Percentiles rank a stretch among this genome's conserved stretches.
Conservation (phyloP, 192 early-diverging fungal species). For the Coemansia sp. region DNA sequence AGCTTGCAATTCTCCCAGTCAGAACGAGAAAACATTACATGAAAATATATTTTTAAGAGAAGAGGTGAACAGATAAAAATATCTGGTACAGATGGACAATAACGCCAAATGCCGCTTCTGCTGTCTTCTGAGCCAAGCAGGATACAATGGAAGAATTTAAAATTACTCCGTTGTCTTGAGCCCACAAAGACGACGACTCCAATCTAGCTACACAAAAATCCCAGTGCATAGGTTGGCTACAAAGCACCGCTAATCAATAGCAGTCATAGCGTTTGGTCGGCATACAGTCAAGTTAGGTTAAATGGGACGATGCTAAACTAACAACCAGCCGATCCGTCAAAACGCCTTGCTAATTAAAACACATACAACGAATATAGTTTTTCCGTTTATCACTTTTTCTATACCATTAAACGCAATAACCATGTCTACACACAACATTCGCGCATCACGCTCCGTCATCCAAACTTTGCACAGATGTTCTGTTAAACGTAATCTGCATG, state of each 20-base stretch:
- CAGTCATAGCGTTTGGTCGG: no score
- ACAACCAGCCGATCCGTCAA: no score
- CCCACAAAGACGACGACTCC: neutral
- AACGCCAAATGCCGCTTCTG: no score
- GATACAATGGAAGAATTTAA: no score
- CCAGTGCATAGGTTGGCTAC: no score
- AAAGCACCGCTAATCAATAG: no score
- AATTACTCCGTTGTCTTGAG: neutral
- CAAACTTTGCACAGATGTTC: neutral
- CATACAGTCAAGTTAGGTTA: no score
- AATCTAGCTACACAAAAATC: neutral
- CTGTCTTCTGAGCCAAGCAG: no score
- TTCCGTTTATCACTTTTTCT: neutral
- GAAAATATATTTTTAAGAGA: neutral
- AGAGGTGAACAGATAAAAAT: neutral
- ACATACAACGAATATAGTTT: neutral
- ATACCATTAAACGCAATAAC: neutral
- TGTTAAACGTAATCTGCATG: neutral
- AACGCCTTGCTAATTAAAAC: neutral
- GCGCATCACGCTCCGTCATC: neutral
- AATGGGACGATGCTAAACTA: no score
- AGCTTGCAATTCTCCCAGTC: neutral
- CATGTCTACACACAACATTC: neutral
- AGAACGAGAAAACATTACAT: neutral
- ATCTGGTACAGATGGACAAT: no score